Percentiles rank a stretch among this genome's conserved stretches.
Conservation (phyloP, 1,284 basidiomycete species). For the Leccinum fallax region DNA sequence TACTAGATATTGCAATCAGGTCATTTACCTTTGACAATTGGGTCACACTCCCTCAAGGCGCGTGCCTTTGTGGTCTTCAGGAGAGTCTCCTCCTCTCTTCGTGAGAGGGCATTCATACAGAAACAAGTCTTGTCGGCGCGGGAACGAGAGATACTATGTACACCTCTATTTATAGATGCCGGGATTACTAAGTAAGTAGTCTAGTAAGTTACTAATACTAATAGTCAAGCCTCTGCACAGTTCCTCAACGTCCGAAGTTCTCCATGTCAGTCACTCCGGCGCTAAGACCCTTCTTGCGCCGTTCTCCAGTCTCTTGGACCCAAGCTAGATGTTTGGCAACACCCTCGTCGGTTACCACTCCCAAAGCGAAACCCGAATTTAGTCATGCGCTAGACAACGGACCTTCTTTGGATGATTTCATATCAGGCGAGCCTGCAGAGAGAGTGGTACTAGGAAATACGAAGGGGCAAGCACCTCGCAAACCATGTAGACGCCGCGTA, state of each 20-base stretch:
- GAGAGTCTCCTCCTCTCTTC: constrained; percentile 86
- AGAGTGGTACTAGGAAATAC: constrained; percentile 81
- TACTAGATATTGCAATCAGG: neutral
- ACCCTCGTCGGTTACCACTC: constrained; percentile 37
- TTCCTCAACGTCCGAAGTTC: neutral
- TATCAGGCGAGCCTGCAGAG: constrained; percentile 62
- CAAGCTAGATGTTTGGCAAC: constrained; percentile 57
- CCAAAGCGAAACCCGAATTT: constrained; percentile 50
- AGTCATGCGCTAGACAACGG: constrained; percentile 67
- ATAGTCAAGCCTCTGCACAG: no score
- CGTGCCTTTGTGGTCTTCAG: constrained; percentile 79
- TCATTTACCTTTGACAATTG: constrained; percentile 67
- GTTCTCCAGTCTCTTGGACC: constrained; percentile 6
- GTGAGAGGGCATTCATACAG: constrained; percentile 81
- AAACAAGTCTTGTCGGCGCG: constrained; percentile 3
- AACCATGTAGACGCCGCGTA: neutral
- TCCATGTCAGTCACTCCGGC: constrained; percentile 18
- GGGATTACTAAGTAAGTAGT: constrained; percentile 21
- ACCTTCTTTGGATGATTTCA: constrained; percentile 85
- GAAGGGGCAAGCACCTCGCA: constrained; percentile 51
- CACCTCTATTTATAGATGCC: neutral
- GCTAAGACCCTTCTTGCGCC: constrained; percentile 18
- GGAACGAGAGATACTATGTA: constrained; percentile 4
- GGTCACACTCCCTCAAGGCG: constrained; percentile 80
- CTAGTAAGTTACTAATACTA: neutral